A percentile compares a stretch with the other conserved stretches of the same genome.
Evolutionary conservation across 805 yeast species (phyloP).

Genomic region (Wickerhamomyces ciferrii): DNA sequence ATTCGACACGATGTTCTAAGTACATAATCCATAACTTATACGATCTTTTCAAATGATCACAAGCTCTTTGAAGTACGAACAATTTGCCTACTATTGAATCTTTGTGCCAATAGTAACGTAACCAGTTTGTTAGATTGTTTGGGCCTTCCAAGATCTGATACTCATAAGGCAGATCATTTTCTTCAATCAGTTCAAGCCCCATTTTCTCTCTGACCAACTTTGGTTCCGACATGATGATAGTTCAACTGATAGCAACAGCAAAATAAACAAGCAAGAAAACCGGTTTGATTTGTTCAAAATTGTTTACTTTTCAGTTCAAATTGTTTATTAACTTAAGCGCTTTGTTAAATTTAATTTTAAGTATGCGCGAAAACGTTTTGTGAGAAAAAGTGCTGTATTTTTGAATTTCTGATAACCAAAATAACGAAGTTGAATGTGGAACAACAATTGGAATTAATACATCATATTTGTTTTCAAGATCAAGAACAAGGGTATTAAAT

Average conservation of each 20-base stretch:
- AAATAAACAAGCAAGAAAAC: too few relatives aligned
- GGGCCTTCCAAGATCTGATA: conserved; percentile 35
- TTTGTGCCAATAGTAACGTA: conserved; percentile 30
- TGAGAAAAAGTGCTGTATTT: background rate
- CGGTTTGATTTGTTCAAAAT: too few relatives aligned
- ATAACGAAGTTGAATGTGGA: background rate
- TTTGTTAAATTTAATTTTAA: background rate
- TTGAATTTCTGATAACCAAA: background rate
- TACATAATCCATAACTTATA: conserved; percentile 52
- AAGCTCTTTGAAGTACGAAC: conserved; percentile 50
- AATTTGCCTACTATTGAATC: conserved; percentile 25
- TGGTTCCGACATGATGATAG: too few relatives aligned
- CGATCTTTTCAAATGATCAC: conserved; percentile 35
- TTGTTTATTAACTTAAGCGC: background rate
- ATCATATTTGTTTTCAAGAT: too few relatives aligned
- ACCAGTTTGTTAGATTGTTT: conserved; percentile 30
- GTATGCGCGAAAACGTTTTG: background rate
- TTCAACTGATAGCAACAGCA: too few relatives aligned
- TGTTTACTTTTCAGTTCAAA: background rate
- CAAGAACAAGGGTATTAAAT: background rate
- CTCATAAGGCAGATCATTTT: conserved; percentile 38
- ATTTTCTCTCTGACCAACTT: background rate
- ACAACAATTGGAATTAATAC: background rate
- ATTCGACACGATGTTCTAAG: conserved; percentile 33
- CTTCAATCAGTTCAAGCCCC: conserved; percentile 2